These are phyloP conservation scores for Cutaneotrichosporon sp. DNA, from an alignment of 1,284 basidiomycete species.

Conservation along the genomic window DNA sequence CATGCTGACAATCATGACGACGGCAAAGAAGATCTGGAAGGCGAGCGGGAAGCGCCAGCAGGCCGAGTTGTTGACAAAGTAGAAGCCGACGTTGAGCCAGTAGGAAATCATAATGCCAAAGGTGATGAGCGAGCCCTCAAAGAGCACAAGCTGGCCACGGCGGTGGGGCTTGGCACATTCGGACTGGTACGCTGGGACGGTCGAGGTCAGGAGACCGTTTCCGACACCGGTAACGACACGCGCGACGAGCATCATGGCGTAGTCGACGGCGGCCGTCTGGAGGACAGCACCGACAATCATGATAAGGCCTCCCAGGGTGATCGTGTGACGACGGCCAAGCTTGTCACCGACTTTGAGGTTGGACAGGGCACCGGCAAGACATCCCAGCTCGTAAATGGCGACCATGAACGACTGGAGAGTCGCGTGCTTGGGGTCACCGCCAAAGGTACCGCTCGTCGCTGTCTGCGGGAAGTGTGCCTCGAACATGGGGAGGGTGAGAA, in stretches of 20 bases:
- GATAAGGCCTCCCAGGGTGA: constrained; percentile 43
- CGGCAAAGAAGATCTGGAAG: constrained; percentile 43
- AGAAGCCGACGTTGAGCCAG: constrained; percentile 13
- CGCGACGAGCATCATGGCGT: constrained; percentile 60
- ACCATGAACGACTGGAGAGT: constrained; percentile 41
- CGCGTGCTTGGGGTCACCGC: constrained; percentile 17
- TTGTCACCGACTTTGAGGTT: constrained; percentile 46
- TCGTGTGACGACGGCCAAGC: constrained; percentile 36
- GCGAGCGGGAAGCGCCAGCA: constrained; percentile 13
- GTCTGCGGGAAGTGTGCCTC: constrained; percentile 26
- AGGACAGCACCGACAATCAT: constrained; percentile 55
- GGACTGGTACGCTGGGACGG: constrained; percentile 52
- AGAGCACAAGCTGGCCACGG: constrained; percentile 57
- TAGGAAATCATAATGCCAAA: constrained; percentile 8
- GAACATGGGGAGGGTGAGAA: constrained; percentile 39
- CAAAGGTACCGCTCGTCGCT: not conserved
- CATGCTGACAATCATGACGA: constrained; percentile 57
- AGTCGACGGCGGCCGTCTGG: constrained; percentile 50
- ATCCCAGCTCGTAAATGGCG: constrained; percentile 48
- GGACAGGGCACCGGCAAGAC: constrained; percentile 45
- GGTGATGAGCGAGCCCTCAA: constrained; percentile 48
- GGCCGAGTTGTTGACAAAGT: not conserved
- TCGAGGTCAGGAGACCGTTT: constrained; percentile 56
- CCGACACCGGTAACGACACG: constrained; percentile 57
- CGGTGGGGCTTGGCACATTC: constrained; percentile 62